phyloP scores from a whole-genome alignment of 2,329 filamentous ascomycete genomes.

The Metarhizium sp. region DNA sequence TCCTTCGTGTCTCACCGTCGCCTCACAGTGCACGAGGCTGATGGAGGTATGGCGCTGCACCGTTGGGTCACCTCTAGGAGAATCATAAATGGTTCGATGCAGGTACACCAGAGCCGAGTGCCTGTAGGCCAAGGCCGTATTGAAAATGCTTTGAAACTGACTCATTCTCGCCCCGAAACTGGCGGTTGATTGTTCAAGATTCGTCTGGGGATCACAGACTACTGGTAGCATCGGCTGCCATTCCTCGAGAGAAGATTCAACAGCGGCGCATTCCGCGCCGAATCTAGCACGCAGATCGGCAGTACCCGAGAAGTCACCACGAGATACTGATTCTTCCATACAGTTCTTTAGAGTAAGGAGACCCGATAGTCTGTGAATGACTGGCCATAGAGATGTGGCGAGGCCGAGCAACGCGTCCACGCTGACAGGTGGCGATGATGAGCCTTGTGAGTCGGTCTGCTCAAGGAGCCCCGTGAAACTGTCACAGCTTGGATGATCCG shows the following conservation, averaged over 20 bases:
- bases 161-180: conserved; percentile 22
- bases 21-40: conserved; percentile 43
- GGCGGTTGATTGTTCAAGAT: not conserved
- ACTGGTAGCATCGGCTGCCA: conserved; percentile 46
- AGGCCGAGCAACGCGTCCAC: conserved; percentile 53
- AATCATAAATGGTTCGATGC: conserved; percentile 43
- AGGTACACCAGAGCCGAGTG: conserved; percentile 50
- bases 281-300: conserved; percentile 41
- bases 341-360: conserved; percentile 43
- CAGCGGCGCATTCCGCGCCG: conserved; percentile 40
- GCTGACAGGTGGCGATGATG: conserved; percentile 38
- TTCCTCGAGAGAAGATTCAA: conserved; percentile 43
- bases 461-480: conserved; percentile 37
- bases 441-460: conserved; percentile 32
- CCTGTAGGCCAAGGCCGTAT: conserved; percentile 51
- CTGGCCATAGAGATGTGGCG: conserved; percentile 53
- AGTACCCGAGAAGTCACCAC: conserved; percentile 32
- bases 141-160: conserved; percentile 43
- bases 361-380: conserved; percentile 51
- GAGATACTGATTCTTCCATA: conserved; percentile 34
- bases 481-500: conserved; percentile 36
- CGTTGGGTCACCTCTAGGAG: conserved; percentile 33
- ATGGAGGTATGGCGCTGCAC: conserved; percentile 45
- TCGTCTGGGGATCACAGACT: conserved; percentile 11
- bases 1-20: conserved; percentile 44